These are phyloP conservation scores for Zea mays DNA, from an alignment of 176 grass and related monocot species.

Conservation along the genomic window Zm-B73-REFERENCE-NAM-5.0 NC_050100.1:19006001-19006500, in stretches of 20 bases:
- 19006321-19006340: background rate
- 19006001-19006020: background rate
- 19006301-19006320: background rate
- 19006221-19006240: background rate
- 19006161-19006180: no score
- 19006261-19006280: background rate
- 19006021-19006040: background rate
- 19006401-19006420: no score
- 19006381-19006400: no score
- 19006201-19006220: no score
- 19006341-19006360: no score
- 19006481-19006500: no score
- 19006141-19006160: background rate
- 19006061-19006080: background rate
- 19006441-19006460: no score
- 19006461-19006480: no score
- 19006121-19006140: background rate
- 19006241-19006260: background rate
- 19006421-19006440: no score
- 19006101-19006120: background rate
- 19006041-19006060: slow-evolving; percentile 3
- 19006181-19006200: no score
- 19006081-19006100: background rate
- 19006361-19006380: no score
- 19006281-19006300: background rate